Base-by-base conservation (phyloP, 2,329 filamentous ascomycete genomes). In the Zasmidium citrigriseum region DNA sequence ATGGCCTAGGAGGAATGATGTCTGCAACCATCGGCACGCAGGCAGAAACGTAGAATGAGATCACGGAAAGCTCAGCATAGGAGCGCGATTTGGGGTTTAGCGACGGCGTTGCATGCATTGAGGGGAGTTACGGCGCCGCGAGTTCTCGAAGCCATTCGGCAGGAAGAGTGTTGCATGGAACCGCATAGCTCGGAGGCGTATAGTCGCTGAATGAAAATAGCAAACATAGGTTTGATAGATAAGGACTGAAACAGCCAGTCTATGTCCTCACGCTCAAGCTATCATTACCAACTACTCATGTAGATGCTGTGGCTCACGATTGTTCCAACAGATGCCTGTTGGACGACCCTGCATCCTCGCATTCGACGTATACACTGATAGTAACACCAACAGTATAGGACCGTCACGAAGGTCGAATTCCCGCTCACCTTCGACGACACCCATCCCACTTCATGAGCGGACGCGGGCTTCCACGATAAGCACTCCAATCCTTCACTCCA, bases 1-100 rank as follows among this genome's bases (percentile, higher is more conserved):
- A 73, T 73, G 72, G 68, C 34, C 21, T 52, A 24, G 24, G 7
- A 44, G 21, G 22, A 25, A 4, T 27, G 4, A 11, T 20, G 4
- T 45, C 16, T 45, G n/a, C 41, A 4, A 4, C 7, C 41, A 45
- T 5, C n/a, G n/a, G 41, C 29, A 38, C 10, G 29, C 29, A 38
- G 16, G 41, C 16, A 20, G 25, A 23, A 25, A 23, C 10, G 10
- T 18, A 12, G 24, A 20, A 21, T 47, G 45, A 47, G 45, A 49
- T 24, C 5, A 10, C 22, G 14, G 34, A 4, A 41, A 10, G 7
- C 14, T 16, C 12, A 49, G 14, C 18, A 23, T 5, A 10, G 22
- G 16, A 25, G 46, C 46, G 22, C 24, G 22, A n/a, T n/a, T n/a
- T 27, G 22, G 21, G 46, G 5, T 25, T 49, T 49, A 49, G 46